Evolutionary conservation across 2,329 filamentous ascomycete species (phyloP).

Genomic region (Pseudogymnoascus verrucosus): DNA sequence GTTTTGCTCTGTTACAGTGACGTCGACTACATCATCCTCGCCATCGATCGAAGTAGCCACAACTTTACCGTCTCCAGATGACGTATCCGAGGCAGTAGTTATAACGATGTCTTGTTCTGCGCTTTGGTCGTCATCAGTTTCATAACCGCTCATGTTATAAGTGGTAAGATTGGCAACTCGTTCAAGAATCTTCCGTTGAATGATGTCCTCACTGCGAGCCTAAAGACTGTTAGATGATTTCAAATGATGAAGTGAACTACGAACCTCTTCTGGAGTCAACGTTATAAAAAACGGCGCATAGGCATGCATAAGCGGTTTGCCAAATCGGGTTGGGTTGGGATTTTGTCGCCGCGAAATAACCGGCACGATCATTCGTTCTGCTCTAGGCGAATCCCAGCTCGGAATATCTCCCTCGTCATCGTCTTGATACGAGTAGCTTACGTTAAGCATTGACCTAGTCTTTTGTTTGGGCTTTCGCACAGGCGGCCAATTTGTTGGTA

Average conservation of each 20-base stretch:
- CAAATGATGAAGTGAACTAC: constrained; percentile 14
- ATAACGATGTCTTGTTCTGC: constrained; percentile 62
- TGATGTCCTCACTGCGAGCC: constrained; percentile 55
- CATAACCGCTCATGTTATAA: constrained; percentile 51
- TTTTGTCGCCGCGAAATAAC: constrained; percentile 53
- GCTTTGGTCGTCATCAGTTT: constrained; percentile 21
- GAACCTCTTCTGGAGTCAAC: constrained; percentile 64
- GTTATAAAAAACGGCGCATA: constrained; percentile 60
- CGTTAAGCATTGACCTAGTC: constrained; percentile 41
- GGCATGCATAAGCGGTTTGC: constrained; percentile 28
- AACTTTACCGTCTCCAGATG: constrained; percentile 61
- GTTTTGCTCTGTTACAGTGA: constrained; percentile 66
- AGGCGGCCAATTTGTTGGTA: constrained; percentile 69
- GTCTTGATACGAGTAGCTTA: constrained; percentile 36
- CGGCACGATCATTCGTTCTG: constrained; percentile 62
- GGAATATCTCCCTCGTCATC: constrained; percentile 40
- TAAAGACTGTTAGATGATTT: constrained; percentile 31
- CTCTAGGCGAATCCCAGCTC: constrained; percentile 50
- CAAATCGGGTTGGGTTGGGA: constrained; percentile 25
- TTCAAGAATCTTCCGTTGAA: constrained; percentile 72
- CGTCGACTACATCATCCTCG: constrained; percentile 84
- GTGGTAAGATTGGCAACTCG: constrained; percentile 72
- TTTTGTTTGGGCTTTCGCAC: constrained; percentile 37
- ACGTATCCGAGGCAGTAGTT: constrained; percentile 54
- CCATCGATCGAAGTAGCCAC: constrained; percentile 73